phyloP scores from a whole-genome alignment of 2,329 filamentous ascomycete genomes.

The Lasiodiplodia sp. region DNA sequence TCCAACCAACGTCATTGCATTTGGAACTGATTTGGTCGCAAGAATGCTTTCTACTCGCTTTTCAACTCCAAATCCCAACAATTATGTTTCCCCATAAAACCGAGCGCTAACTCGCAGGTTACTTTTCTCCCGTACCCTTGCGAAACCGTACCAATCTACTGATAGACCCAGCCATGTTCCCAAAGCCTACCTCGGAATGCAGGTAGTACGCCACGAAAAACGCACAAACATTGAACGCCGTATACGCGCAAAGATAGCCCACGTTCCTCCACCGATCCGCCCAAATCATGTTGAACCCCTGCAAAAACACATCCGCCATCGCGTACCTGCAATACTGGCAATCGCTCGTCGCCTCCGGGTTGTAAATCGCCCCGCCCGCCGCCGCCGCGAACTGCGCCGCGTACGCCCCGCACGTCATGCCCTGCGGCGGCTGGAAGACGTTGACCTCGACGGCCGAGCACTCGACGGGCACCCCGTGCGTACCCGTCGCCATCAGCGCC shows the following conservation, averaged over 20 bases:
- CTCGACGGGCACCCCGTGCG: conserved; percentile 56
- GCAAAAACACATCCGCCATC: conserved; percentile 57
- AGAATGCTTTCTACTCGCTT: neutral
- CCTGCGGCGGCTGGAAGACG: conserved; percentile 50
- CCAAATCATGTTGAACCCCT: conserved; percentile 51
- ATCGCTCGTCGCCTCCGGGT: conserved; percentile 52
- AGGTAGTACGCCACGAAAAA: neutral
- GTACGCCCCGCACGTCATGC: conserved; percentile 55
- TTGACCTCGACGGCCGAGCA: conserved; percentile 55
- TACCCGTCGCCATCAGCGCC: conserved; percentile 49
- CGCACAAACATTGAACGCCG: conserved; percentile 62
- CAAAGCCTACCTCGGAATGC: conserved; percentile 1
- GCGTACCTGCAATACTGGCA: conserved; percentile 60
- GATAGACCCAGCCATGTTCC: neutral
- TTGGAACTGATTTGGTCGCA: no score
- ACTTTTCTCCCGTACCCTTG: neutral
- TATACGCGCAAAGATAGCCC: conserved; percentile 72
- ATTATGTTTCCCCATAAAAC: no score
- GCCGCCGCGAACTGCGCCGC: conserved; percentile 50
- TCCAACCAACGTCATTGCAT: no score
- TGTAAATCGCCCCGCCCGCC: conserved; percentile 52
- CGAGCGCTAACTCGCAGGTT: neutral
- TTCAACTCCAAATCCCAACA: neutral
- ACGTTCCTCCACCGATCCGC: conserved; percentile 71
- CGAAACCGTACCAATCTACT: neutral